Conservation (phyloP, 495 filamentous ascomycete genomes). For the Paragyromitra xinjiangensis region DNA sequence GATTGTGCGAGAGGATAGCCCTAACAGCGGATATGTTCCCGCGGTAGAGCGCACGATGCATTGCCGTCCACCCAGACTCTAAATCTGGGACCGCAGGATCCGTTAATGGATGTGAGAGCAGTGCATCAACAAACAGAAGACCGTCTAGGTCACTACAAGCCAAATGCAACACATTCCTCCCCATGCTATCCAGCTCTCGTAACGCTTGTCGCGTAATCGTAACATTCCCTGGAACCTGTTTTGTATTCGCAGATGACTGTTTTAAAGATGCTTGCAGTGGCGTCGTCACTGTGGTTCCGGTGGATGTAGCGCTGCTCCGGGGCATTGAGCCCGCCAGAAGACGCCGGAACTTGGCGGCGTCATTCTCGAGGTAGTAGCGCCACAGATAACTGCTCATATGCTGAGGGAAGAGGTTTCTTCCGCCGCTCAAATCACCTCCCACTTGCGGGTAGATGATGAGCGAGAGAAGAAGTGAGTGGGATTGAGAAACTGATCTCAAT, state of each 20-base stretch:
- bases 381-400: constrained; percentile 97
- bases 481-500: constrained; percentile 51
- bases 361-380: constrained; percentile 94
- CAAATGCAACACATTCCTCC: constrained; percentile 85
- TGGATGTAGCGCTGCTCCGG: constrained; percentile 59
- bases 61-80: constrained; percentile 94
- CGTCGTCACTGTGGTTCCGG: constrained; percentile 50
- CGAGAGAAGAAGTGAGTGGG: constrained; percentile 41
- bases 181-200: constrained; percentile 79
- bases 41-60: constrained; percentile 91
- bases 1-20: constrained; percentile 74
- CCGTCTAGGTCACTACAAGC: constrained; percentile 71
- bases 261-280: constrained; percentile 56
- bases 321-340: constrained; percentile 71
- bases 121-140: constrained; percentile 74
- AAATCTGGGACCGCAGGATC: constrained; percentile 86
- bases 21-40: constrained; percentile 89
- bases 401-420: constrained; percentile 56
- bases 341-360: constrained; percentile 88
- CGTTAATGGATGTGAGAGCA: constrained; percentile 80
- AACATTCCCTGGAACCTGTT: constrained; percentile 37
- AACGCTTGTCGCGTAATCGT: constrained; percentile 60
- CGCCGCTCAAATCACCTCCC: constrained; percentile 49
- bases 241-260: constrained; percentile 54
- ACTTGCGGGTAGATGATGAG: constrained; percentile 41